A percentile compares a stretch with the other conserved stretches of the same genome.
phyloP scores from a whole-genome alignment of 2,329 filamentous ascomycete genomes.

The Pezicula rhizophila region DNA sequence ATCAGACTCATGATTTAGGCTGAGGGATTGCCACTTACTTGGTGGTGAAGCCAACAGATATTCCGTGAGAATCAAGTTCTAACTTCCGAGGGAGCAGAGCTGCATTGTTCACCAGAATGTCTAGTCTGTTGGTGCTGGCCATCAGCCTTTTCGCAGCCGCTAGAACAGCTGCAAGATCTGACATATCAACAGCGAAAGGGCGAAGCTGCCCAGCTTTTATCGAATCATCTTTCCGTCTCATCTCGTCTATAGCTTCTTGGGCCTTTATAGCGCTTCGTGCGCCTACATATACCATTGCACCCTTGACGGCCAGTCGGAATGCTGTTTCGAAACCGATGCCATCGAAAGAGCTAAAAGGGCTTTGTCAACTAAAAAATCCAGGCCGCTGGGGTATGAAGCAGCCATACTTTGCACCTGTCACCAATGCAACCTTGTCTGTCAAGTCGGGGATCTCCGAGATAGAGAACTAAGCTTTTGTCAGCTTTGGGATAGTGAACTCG shows the following conservation, averaged over 20 bases:
- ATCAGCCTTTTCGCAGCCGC: not conserved
- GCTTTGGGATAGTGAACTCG: no score
- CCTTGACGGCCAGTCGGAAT: not conserved
- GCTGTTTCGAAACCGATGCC: not conserved
- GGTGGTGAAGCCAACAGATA: not conserved
- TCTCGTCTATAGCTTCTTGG: not conserved
- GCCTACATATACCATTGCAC: not conserved
- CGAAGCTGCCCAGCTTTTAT: not conserved
- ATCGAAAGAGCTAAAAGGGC: not conserved
- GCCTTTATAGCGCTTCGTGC: not conserved
- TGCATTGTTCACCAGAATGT: not conserved
- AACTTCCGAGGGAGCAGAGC: not conserved
- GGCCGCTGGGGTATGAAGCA: no score
- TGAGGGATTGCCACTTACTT: not conserved
- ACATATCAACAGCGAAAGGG: not conserved
- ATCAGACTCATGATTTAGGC: not conserved
- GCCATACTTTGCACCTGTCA: not conserved
- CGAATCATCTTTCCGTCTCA: not conserved
- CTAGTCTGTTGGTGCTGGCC: not conserved
- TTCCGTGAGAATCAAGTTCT: not conserved
- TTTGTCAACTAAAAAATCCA: not conserved
- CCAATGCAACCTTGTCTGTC: not conserved
- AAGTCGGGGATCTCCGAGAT: not conserved
- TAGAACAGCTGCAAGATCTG: not conserved
- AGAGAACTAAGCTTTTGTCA: no score